Evolutionary conservation across 2,329 filamentous ascomycete genomes (phyloP), one percentile per base, ranked within the genome.

Genomic region (Hypoxylon sp.): DNA sequence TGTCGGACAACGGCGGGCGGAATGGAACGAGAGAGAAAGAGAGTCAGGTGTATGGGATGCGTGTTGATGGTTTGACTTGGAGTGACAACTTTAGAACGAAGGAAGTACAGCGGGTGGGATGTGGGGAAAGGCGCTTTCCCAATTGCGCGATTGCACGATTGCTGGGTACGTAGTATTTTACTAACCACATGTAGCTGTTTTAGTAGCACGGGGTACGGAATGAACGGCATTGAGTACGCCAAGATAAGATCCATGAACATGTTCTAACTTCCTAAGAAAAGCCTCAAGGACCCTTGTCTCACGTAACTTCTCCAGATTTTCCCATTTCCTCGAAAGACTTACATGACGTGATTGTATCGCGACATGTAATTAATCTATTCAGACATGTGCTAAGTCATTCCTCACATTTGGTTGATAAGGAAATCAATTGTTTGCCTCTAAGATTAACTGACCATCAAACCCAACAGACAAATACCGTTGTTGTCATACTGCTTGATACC

Each of bases 191-290:
- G 25, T 25, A 25, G 25, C 25, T 25, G 4, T 25, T 3, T 5
- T 17, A 46, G 38, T 34, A 55, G 17, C 38, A 32, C 23, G 41
- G 41, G 53, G 25, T 45, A 58, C 67, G 67, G 60, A 68, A 58
- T 68, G 21, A 50, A 55, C 61, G 61, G 68, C 58, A 68, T 65
- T 65, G 56, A 25, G 60, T 63, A 70, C 68, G 68, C 68, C 68
- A 70, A 70, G 68, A 58, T 61, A 46, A 56, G 38, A 57, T n/a
- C n/a, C n/a, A n/a, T n/a, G n/a, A n/a, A n/a, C n/a, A n/a, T n/a
- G n/a, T 58, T 43, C 30, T n/a, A 45, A 32, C 59, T 59, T 14
- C 52, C 36, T 38, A 1, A 41, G 45, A 62, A 63, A 67, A 67
- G 55, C 60, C 60, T 14, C 60, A 64, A 57, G 17, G 36, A 57